Evolutionary conservation across 129 eudicot species (phyloP).

Genomic region (Sambucus nigra): DNA sequence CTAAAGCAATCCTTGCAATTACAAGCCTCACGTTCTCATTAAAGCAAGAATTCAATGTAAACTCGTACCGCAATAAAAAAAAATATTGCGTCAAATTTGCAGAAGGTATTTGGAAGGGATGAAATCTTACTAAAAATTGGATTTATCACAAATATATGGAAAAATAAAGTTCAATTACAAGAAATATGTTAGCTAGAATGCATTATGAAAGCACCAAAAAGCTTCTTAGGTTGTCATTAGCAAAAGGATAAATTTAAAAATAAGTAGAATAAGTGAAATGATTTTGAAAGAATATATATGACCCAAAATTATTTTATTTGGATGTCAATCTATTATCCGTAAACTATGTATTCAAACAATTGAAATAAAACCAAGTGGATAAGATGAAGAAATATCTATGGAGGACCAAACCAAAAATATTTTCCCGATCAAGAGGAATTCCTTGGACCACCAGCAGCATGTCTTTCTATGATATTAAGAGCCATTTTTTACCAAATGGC

Average conservation of each 20-base stretch:
- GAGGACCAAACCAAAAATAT: slow-evolving; percentile 82
- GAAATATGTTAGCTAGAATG: slow-evolving; percentile 81
- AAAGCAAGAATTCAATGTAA: slow-evolving; percentile 61
- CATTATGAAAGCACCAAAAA: slow-evolving; percentile 53
- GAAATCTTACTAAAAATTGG: background rate
- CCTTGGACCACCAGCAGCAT: slow-evolving; percentile 90
- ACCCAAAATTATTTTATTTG: too few relatives aligned
- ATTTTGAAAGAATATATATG: too few relatives aligned
- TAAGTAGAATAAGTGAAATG: background rate
- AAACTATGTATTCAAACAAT: slow-evolving; percentile 23
- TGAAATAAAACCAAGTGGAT: slow-evolving; percentile 89
- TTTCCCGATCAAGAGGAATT: slow-evolving; percentile 75
- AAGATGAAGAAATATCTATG: slow-evolving; percentile 55
- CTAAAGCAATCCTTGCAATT: slow-evolving; percentile 41
- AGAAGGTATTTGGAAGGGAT: background rate
- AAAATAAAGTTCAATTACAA: slow-evolving; percentile 29
- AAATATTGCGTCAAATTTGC: slow-evolving; percentile 7
- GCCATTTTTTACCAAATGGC: slow-evolving; percentile 75
- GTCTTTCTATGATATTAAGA: slow-evolving; percentile 67
- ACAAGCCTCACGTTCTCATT: slow-evolving; percentile 38
- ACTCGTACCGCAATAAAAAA: slow-evolving; percentile 60
- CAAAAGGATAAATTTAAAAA: background rate
- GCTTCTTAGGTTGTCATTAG: slow-evolving; percentile 10
- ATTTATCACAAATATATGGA: background rate
- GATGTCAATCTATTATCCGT: background rate